Base-by-base conservation (phyloP, 768 basidiomycete species). In the Trametes meyenii region DNA sequence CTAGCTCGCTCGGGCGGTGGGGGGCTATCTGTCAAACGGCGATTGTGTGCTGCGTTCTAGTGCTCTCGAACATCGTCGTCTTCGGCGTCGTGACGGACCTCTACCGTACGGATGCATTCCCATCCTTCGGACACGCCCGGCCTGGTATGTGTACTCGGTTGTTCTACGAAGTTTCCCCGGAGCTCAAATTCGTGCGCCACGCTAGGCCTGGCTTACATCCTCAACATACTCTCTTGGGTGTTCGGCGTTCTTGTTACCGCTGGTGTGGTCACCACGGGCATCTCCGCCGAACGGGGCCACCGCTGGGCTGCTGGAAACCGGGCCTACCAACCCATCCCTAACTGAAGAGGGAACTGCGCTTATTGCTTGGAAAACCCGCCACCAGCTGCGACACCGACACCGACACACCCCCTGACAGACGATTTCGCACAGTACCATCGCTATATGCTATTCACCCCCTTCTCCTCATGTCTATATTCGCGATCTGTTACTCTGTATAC, bases 231-330 rank as follows among this genome's bases (percentile, higher is more conserved):
- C 24, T 81, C 86, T 5, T 92, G 90, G 90, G 67, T 85, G 21
- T 66, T 76, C 17, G 83, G 84, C 26, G 65, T 88, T 50, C 43
- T 87, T 26, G 79, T 84, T 29, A 78, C 80, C 0, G 58, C 75
- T 24, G 85, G 79, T 0, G 83, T 91, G 10, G 75, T 88, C 6
- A 72, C 79, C 23, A 89, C 88, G 0, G 90, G 90, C 2, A 71
- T 85, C 1, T 81, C 83, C 52, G 85, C 87, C 2, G 81, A 83
- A 61, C 78, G 78, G 58, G 87, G 87, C 1, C 76, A 87, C 63
- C 76, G 74, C 58, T 92, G 90, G 90, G 90, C 90, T 40, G 90
- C 90, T 38, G 90, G 90, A 46, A 87, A 88, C 65, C 80, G 89
- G 58, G 83, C 83, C 13, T 90, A 92, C 70, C 76, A 71, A 8